phyloP scores from a whole-genome alignment of 805 yeast genomes.

The Kregervanrija delftensis region DNA sequence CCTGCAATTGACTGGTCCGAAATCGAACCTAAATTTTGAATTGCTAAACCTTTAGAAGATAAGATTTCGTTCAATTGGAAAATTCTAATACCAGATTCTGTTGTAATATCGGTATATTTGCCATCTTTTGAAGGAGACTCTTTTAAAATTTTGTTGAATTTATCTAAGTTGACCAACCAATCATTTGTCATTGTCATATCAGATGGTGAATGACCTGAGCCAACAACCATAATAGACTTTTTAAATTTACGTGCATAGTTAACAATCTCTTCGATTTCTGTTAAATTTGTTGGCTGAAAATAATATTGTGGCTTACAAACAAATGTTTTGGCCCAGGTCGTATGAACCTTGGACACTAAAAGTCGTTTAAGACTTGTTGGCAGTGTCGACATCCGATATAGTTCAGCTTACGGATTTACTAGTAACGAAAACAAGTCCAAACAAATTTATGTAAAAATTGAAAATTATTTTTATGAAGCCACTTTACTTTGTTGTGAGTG shows the following conservation, averaged over 20 bases:
- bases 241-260: conserved; percentile 50
- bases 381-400: conserved; percentile 11
- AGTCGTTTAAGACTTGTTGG: conserved; percentile 22
- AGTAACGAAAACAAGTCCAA: too few species aligned
- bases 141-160: conserved; percentile 45
- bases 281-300: conserved; percentile 68
- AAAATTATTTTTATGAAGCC: background rate
- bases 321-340: conserved; percentile 91
- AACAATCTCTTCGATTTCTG: conserved; percentile 65
- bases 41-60: conserved; percentile 59
- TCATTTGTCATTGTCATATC: conserved; percentile 81
- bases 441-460: background rate
- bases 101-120: conserved; percentile 79
- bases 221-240: conserved; percentile 75
- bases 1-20: conserved; percentile 93
- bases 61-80: conserved; percentile 65
- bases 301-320: conserved; percentile 66
- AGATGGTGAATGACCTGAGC: conserved; percentile 94
- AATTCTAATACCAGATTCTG: conserved; percentile 88
- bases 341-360: conserved; percentile 41
- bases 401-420: too few species aligned
- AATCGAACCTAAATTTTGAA: conserved; percentile 90
- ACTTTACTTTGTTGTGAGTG: background rate
- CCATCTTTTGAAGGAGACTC: conserved; percentile 46
- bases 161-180: conserved; percentile 85